Conservation (phyloP, 805 yeast genomes). For the Citeromyces matritensis region DNA sequence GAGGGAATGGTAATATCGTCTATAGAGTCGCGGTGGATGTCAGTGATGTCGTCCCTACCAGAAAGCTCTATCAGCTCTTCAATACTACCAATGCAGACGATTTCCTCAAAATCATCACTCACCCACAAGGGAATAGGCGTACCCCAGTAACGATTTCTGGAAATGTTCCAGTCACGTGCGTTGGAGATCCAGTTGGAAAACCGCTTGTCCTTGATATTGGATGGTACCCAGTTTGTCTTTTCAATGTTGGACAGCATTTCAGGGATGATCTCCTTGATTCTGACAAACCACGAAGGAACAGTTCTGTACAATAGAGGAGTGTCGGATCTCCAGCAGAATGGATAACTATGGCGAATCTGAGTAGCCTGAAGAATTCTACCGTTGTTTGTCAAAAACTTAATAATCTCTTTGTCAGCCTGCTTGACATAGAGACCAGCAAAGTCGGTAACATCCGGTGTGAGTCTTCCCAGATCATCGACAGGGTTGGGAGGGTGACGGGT, state of each 20-base stretch:
- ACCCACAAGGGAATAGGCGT: constrained; percentile 98
- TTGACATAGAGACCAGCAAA: constrained; percentile 81
- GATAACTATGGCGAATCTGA: constrained; percentile 91
- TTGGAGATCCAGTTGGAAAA: constrained; percentile 96
- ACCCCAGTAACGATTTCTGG: constrained; percentile 99
- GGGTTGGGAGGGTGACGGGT: constrained; percentile 78
- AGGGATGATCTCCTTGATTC: constrained; percentile 77
- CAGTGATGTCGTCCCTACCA: constrained; percentile 71
- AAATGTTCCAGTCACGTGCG: constrained; percentile 98
- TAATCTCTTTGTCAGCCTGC: constrained; percentile 87
- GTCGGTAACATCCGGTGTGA: constrained; percentile 61
- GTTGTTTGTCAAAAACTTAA: constrained; percentile 63
- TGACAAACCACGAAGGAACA: constrained; percentile 97
- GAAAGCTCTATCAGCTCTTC: constrained; percentile 75
- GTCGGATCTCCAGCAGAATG: constrained; percentile 99
- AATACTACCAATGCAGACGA: constrained; percentile 87
- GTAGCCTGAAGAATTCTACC: constrained; percentile 65
- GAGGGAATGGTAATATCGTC: constrained; percentile 93
- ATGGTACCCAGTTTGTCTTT: constrained; percentile 91
- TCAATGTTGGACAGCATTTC: constrained; percentile 79
- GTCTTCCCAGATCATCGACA: constrained; percentile 83
- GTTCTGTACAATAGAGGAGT: constrained; percentile 93
- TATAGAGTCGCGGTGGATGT: constrained; percentile 86
- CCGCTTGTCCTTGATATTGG: constrained; percentile 80
- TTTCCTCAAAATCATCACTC: constrained; percentile 82